Evolutionary conservation across 2,329 filamentous ascomycete species (phyloP).

Genomic region (Beauveria asiatica): DNA sequence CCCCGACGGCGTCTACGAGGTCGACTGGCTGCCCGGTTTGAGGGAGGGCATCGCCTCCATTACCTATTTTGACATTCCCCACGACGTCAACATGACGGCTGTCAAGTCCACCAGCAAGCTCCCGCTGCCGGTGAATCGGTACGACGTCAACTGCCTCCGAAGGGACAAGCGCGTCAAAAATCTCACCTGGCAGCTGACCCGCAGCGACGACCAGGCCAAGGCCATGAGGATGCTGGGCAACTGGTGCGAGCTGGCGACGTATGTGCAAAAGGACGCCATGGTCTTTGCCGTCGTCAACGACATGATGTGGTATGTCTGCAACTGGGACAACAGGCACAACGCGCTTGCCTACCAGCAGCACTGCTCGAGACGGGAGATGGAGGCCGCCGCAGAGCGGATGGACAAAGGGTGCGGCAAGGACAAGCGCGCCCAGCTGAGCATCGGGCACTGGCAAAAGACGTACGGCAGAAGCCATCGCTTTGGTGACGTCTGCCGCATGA

Average conservation of each 20-base stretch:
- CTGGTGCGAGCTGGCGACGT: slow-evolving; percentile 6
- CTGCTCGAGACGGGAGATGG: not conserved
- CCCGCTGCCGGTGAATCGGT: not conserved
- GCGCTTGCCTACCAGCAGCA: not conserved
- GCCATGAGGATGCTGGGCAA: slow-evolving; percentile 6
- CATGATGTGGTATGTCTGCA: slow-evolving; percentile 6
- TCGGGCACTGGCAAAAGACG: not conserved
- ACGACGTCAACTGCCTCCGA: not conserved
- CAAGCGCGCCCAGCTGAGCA: not conserved
- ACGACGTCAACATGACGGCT: slow-evolving; percentile 4
- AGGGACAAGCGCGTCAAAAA: not conserved
- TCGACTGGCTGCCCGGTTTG: not conserved
- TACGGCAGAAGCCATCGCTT: not conserved
- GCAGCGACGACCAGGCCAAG: not conserved
- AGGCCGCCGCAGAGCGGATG: not conserved
- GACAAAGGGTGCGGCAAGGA: not conserved
- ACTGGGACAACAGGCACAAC: not conserved
- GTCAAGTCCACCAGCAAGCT: not conserved
- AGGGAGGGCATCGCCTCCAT: not conserved
- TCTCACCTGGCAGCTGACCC: not conserved
- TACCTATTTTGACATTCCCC: not conserved
- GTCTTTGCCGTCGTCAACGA: not conserved
- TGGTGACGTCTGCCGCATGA: not conserved
- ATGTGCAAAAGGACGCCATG: not conserved
- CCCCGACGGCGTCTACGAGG: slow-evolving; percentile 4